Percentiles rank a stretch among this genome's conserved stretches.
phyloP scores from a whole-genome alignment of 345 rosid species.

The Capsella bursapastoris region DNA sequence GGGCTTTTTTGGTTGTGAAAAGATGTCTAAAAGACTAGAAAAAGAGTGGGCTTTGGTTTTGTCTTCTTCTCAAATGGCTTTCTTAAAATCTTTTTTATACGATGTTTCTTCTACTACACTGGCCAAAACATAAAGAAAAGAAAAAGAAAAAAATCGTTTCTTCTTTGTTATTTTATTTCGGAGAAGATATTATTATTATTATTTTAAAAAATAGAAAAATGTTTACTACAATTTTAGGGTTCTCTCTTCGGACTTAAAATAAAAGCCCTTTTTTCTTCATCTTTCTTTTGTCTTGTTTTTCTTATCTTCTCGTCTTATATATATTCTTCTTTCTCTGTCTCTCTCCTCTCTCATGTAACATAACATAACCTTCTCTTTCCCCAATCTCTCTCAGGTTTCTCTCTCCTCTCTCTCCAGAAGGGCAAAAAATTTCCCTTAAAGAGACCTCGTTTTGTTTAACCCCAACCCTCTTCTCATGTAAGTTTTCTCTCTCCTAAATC shows the following conservation, averaged over 20 bases:
- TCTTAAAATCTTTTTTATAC: background rate
- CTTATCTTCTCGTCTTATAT: constrained; percentile 35
- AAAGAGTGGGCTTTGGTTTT: constrained; percentile 36
- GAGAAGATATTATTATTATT: background rate
- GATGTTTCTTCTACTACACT: background rate
- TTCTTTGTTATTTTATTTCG: background rate
- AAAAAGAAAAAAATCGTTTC: background rate
- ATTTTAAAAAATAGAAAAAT: constrained; percentile 5
- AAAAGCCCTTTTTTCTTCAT: no score
- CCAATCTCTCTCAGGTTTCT: constrained; percentile 52
- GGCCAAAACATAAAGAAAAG: constrained; percentile 3
- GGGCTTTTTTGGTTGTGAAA: background rate
- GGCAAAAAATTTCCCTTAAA: constrained; percentile 53
- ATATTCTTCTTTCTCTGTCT: background rate
- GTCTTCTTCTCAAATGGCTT: constrained; percentile 43
- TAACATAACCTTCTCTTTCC: constrained; percentile 37
- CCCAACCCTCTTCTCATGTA: constrained; percentile 69
- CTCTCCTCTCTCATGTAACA: constrained; percentile 50
- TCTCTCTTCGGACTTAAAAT: background rate
- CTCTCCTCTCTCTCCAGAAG: constrained; percentile 78
- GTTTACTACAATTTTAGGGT: constrained; percentile 30
- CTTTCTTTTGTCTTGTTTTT: constrained; percentile 38
- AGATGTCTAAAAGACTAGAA: constrained; percentile 7
- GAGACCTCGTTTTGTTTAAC: constrained; percentile 50
- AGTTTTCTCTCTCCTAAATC: constrained; percentile 85